These are phyloP conservation scores for Plenodomus lindquistii DNA, from an alignment of 2,329 filamentous ascomycete genomes.

Conservation along the genomic window DNA sequence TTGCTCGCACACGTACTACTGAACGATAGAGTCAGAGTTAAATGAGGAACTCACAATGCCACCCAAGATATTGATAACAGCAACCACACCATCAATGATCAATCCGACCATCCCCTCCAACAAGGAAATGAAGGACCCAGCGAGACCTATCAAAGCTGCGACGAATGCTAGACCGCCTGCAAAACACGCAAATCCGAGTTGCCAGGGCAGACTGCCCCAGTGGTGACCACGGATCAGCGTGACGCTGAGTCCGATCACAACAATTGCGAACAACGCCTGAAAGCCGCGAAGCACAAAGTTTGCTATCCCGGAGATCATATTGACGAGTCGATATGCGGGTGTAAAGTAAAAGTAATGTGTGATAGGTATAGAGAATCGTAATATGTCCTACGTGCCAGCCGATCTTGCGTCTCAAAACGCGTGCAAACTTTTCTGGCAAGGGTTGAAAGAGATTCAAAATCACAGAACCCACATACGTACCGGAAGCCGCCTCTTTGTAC, in stretches of 20 bases:
- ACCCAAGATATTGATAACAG: constrained; percentile 17
- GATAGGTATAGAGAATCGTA: background rate
- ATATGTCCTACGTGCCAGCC: background rate
- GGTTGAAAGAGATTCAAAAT: background rate
- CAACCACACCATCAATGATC: constrained; percentile 15
- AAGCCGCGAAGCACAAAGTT: constrained; percentile 18
- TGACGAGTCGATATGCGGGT: background rate
- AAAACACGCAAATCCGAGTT: constrained; percentile 19
- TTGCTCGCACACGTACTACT: background rate
- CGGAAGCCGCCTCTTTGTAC: background rate
- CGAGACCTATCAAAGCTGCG: constrained; percentile 20
- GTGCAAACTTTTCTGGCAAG: no score
- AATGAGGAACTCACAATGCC: constrained; percentile 20
- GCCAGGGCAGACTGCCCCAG: constrained; percentile 7
- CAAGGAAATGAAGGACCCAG: constrained; percentile 12
- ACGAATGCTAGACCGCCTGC: constrained; percentile 21
- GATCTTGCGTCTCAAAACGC: background rate
- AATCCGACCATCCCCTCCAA: constrained; percentile 18
- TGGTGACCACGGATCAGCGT: constrained; percentile 22
- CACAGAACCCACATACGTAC: background rate
- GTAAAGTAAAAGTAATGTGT: background rate
- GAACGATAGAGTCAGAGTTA: background rate
- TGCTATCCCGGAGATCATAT: constrained; percentile 1
- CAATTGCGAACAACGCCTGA: constrained; percentile 24
- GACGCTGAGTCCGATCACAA: constrained; percentile 25